Base-by-base conservation (phyloP, 352 stramenopile species). In the Phytopythium chamaehyphon region DNA sequence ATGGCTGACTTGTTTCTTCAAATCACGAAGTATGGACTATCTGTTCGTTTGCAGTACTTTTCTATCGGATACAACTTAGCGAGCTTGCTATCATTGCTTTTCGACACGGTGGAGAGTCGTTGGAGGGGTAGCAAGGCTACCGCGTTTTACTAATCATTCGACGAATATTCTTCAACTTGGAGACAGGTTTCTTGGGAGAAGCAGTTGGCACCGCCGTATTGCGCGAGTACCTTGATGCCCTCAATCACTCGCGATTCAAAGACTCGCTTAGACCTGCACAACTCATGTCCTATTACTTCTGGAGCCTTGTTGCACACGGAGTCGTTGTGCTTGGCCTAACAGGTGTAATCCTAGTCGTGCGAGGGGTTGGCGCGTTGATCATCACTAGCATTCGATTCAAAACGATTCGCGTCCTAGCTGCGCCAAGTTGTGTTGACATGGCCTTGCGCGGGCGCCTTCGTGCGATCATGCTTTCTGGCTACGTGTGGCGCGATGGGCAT, bases 51-150 rank as follows among this genome's bases (percentile, higher is more conserved):
- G 40, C 64, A 73, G 46, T 73, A 73, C n/a, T 66, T 70, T 56
- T 73, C 64, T 3, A 31, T 70, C 23, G 53, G 64, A 37, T 73
- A 73, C 46, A 73, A 73, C 24, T 37, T 73, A 11, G 65, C 64
- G 2, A 61, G 64, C 33, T 43, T 73, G 21, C 58, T 73, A 35
- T 70, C 61, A 22, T 59, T 73, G 64, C 53, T 70, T 18, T 73
- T 67, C 26, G 64, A 73, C 28, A 64, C 70, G 42, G 2, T 70
- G n/a, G 64, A 70, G 51, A 31, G 40, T 15, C 40, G 40, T 8
- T 15, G 15, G 19, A 28, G 65, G 61, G 47, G 8, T 64, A 53
- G 51, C 38, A 64, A 39, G 31, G 38, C 11, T 59, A 62, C 21
- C 43, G 48, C 10, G 15, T 40, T 9, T 48, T 51, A 19, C 61